Evolutionary conservation across 129 eudicot species (phyloP).

Genomic region (Oenanthe sinensis): DNA sequence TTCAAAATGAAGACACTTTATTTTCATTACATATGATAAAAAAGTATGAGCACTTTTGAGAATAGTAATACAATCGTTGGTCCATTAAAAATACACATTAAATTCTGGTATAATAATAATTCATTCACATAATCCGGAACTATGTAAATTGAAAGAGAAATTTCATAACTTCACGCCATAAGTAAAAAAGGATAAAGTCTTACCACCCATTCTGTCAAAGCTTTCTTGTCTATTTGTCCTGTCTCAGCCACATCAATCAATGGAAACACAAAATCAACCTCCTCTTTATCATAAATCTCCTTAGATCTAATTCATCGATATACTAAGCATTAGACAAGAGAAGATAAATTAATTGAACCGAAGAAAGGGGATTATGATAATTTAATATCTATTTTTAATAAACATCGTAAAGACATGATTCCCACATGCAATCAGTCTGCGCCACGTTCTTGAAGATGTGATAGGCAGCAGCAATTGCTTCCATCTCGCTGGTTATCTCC

Average conservation of each 20-base stretch:
- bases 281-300: constrained; percentile 80
- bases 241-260: constrained; percentile 61
- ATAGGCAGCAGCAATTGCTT: constrained; percentile 90
- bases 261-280: constrained; percentile 72
- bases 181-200: constrained; percentile 11
- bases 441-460: constrained; percentile 71
- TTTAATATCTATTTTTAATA: background rate
- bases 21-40: background rate
- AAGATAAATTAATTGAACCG: too few relatives aligned
- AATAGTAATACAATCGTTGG: background rate
- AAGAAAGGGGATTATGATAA: background rate
- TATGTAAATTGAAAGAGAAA: background rate
- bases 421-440: constrained; percentile 53
- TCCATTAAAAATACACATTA: background rate
- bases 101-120: background rate
- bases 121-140: background rate
- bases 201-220: constrained; percentile 93
- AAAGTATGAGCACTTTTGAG: background rate
- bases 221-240: constrained; percentile 50
- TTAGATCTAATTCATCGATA: constrained; percentile 65
- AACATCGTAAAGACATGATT: background rate
- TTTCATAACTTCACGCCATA: background rate
- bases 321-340: constrained; percentile 19
- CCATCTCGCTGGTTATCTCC: constrained; percentile 77
- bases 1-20: background rate